These are phyloP conservation scores for Acrasis kona DNA, from an alignment of 78 protist species.

Conservation along the genomic window DNA sequence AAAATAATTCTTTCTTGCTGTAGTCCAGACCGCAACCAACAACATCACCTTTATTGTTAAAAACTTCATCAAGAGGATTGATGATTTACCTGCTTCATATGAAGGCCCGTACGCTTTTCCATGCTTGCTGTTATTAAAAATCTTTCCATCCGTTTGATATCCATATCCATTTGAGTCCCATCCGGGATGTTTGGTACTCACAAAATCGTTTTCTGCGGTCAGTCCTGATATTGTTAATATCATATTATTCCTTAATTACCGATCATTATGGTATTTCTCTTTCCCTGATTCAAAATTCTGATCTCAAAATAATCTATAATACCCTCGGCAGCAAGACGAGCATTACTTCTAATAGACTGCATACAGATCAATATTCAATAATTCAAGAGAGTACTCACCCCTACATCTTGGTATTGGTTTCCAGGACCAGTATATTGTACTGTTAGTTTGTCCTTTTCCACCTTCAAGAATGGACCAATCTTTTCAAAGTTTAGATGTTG, in stretches of 20 bases:
- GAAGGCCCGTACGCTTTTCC: no score
- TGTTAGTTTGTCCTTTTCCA: not conserved
- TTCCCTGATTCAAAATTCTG: not conserved
- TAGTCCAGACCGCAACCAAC: not conserved
- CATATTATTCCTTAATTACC: not conserved
- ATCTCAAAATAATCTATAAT: not conserved
- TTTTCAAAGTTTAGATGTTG: not conserved
- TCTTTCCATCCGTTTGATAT: not conserved
- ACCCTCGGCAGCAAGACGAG: not conserved
- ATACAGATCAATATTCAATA: no score
- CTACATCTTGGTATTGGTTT: not conserved
- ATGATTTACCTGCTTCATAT: no score
- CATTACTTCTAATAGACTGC: not conserved
- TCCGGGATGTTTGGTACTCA: not conserved
- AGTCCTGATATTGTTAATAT: no score
- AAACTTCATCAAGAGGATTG: no score
- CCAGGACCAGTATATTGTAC: not conserved
- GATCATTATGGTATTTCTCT: not conserved
- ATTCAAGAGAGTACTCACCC: no score
- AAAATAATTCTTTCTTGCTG: not conserved
- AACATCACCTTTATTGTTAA: slow-evolving; percentile 2
- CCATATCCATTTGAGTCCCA: not conserved
- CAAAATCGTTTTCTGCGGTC: no score
- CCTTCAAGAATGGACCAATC: not conserved
- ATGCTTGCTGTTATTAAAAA: no score